Evolutionary conservation across 805 yeast genomes (phyloP).

Genomic region (Brettanomyces nanus): DNA sequence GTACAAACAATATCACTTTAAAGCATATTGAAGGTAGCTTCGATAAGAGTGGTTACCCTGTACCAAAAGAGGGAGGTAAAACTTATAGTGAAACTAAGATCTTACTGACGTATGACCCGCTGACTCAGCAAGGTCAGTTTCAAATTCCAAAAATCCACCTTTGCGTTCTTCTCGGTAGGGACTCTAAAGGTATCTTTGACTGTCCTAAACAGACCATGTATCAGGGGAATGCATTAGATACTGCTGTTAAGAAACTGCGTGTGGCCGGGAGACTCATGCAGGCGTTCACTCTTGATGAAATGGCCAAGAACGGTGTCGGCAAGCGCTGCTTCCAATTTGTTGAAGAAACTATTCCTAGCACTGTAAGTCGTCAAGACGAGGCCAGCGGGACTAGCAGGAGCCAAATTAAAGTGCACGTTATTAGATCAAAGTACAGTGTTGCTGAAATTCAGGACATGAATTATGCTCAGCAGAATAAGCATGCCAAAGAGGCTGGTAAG

Average conservation of each 20-base stretch:
- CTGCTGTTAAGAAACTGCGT: conserved; percentile 66
- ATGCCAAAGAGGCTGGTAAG: conserved; percentile 68
- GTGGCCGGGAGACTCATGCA: conserved; percentile 85
- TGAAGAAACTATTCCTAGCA: conserved; percentile 52
- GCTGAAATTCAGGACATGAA: conserved; percentile 70
- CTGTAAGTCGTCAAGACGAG: conserved; percentile 42
- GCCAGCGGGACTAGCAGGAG: conserved; percentile 31
- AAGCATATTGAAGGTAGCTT: conserved; percentile 35
- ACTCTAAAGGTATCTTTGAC: conserved; percentile 65
- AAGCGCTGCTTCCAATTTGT: conserved; percentile 67
- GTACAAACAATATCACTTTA: conserved; percentile 51
- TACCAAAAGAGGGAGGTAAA: conserved; percentile 8
- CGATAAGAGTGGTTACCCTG: conserved; percentile 26
- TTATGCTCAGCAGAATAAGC: conserved; percentile 76
- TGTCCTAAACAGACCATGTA: conserved; percentile 45
- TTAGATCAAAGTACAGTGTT: conserved; percentile 58
- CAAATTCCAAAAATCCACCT: conserved; percentile 70
- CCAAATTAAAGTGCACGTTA: conserved; percentile 70
- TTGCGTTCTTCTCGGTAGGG: conserved; percentile 68
- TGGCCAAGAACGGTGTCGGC: conserved; percentile 72
- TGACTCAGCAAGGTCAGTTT: conserved; percentile 29
- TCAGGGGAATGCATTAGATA: conserved; percentile 60
- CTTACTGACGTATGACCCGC: conserved; percentile 42
- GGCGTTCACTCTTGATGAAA: conserved; percentile 85
- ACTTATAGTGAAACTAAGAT: conserved; percentile 11